A percentile compares a stretch with the other conserved stretches of the same genome.
These are phyloP conservation scores for Euphrasia confusa DNA, from an alignment of 257 asterid species.

Conservation along the genomic window DNA sequence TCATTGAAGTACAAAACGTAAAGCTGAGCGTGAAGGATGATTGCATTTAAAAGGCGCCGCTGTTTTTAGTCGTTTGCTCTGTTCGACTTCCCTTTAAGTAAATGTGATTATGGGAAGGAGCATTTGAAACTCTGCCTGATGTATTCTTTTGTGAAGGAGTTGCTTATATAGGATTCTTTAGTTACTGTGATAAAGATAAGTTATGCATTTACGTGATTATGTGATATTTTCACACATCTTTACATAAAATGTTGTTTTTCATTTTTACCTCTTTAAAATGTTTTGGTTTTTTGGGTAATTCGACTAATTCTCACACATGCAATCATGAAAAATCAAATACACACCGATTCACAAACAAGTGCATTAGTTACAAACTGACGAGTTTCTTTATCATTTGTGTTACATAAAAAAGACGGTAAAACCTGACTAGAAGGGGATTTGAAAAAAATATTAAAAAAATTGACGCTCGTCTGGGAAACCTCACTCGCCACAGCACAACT, in stretches of 20 bases:
- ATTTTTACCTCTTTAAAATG: no score
- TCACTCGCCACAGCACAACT: slow-evolving; percentile 25
- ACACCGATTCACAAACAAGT: neutral
- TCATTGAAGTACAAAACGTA: slow-evolving; percentile 65
- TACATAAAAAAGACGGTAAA: slow-evolving; percentile 27
- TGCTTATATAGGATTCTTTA: neutral
- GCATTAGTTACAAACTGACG: slow-evolving; percentile 32
- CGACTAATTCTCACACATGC: neutral
- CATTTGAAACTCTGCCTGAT: slow-evolving; percentile 10
- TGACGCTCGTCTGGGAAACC: slow-evolving; percentile 33
- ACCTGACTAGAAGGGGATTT: slow-evolving; percentile 24
- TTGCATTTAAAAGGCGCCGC: slow-evolving; percentile 35
- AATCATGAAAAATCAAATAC: neutral
- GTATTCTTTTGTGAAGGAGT: slow-evolving; percentile 13
- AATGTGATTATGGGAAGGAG: no score
- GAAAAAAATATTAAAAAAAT: slow-evolving; percentile 4
- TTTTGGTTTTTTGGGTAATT: no score
- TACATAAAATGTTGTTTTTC: no score
- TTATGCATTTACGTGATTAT: no score
- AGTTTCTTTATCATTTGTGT: slow-evolving; percentile 20
- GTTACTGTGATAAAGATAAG: no score
- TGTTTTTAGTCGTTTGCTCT: slow-evolving; percentile 14
- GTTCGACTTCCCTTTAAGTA: neutral
- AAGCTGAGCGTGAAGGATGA: slow-evolving; percentile 67
- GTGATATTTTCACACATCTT: no score